These are phyloP conservation scores for Carex arenaria DNA, from an alignment of 202 grass and related monocot species.

Conservation along the genomic window DNA sequence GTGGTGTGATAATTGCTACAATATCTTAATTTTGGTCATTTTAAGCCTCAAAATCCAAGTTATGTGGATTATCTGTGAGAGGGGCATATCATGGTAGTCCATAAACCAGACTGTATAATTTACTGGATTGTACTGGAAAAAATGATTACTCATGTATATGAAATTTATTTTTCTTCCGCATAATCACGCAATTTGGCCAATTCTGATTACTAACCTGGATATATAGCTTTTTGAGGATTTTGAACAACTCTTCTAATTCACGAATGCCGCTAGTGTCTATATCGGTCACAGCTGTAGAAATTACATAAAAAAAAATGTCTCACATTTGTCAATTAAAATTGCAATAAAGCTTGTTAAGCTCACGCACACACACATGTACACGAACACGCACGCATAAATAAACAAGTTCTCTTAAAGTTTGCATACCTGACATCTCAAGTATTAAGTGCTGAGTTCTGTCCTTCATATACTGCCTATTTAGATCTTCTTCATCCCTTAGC, in stretches of 20 bases:
- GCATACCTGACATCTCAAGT: slow-evolving; percentile 50
- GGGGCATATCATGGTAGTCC: neutral
- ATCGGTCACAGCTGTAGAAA: slow-evolving; percentile 63
- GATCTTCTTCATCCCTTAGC: slow-evolving; percentile 71
- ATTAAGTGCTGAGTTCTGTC: slow-evolving; percentile 45
- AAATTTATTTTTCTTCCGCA: neutral
- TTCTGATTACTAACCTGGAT: slow-evolving; percentile 44
- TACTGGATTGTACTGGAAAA: neutral
- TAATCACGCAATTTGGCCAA: neutral
- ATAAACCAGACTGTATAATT: neutral
- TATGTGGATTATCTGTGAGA: neutral
- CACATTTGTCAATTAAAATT: neutral
- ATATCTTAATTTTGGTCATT: neutral
- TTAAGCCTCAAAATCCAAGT: neutral
- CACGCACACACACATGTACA: no score
- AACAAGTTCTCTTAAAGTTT: neutral
- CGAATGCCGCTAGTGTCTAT: slow-evolving; percentile 74
- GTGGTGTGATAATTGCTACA: neutral
- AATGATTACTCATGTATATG: neutral
- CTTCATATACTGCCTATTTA: slow-evolving; percentile 10
- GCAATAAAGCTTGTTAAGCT: neutral
- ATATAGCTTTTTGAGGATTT: slow-evolving; percentile 39
- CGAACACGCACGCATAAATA: neutral
- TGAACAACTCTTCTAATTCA: slow-evolving; percentile 54
- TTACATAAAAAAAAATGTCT: neutral